Evolutionary conservation across 2,329 filamentous ascomycete genomes (phyloP), one percentile per base, ranked within the genome.

Genomic region (Botrytis aclada): DNA sequence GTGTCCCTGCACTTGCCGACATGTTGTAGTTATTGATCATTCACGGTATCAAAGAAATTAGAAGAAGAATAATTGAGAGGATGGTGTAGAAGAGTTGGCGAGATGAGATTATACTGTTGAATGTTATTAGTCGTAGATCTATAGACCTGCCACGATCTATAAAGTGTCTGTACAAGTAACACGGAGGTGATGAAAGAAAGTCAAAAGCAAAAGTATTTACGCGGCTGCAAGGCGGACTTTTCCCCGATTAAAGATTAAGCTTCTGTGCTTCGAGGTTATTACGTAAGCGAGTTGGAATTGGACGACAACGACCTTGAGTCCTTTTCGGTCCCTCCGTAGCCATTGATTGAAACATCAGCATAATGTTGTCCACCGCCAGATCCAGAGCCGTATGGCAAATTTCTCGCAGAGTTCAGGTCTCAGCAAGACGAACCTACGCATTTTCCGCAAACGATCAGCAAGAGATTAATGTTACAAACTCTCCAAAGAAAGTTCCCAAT

Each of bases 391-490:
- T 77, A 77, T 84, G 76, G 78, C 81, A 81, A 78, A 81, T 76
- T 75, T 83, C 78, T 77, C 82, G 77, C 74, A 79, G 71, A 79
- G 80, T 74, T 74, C 80, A 74, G 56, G 51, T 75, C 16, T 73
- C 78, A 34, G 74, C 76, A 10, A 78, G 75, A 72, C 75, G 78
- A 76, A 58, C 74, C 41, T 79, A 79, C 75, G 76, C 79, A 69
- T 76, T 83, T 75, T 84, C 82, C 72, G 81, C 87, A 81, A 91
- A 91, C 82, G 86, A 90, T 22, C 73, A 77, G 41, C 69, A 80
- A 74, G 75, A 77, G 65, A 74, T 77, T 64, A 79, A 78, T 74
- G 73, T 74, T 81, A 85, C 88, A 65, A 85, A 84, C 75, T 81
- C 82, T 67, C 82, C 82, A 75, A 81, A 83, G 75, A 78, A 84